Evolutionary conservation across 1,284 basidiomycete species (phyloP).

Genomic region (Stereum hirsutum): DNA sequence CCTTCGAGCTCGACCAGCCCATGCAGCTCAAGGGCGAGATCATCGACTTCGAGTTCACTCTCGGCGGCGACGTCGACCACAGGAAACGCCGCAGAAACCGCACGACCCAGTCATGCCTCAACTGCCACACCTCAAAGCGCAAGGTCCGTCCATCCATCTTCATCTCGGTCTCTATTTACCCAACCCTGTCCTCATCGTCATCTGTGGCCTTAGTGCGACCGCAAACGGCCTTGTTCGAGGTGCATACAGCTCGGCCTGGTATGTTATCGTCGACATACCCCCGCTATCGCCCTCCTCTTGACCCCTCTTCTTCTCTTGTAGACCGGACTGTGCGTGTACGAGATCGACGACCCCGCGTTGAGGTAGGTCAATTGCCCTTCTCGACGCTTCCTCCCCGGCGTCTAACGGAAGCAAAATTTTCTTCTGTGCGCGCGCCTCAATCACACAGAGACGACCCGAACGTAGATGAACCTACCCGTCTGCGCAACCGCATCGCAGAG

Average conservation of each 20-base stretch:
- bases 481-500: constrained; percentile 81
- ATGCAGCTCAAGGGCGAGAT: constrained; percentile 11
- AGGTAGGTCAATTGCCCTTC: constrained; percentile 35
- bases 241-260: constrained; percentile 79
- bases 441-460: constrained; percentile 70
- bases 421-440: too few relatives aligned
- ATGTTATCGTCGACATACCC: constrained; percentile 16
- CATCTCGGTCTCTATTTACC: constrained; percentile 2
- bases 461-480: constrained; percentile 72
- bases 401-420: not conserved
- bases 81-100: constrained; percentile 64
- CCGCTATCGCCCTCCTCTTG: constrained; percentile 1
- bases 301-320: constrained; percentile 20
- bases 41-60: constrained; percentile 11
- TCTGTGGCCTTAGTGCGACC: constrained; percentile 68
- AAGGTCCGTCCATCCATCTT: constrained; percentile 44
- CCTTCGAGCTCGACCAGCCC: constrained; percentile 6
- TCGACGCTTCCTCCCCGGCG: not conserved
- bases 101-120: constrained; percentile 82
- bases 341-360: constrained; percentile 80
- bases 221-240: constrained; percentile 78
- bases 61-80: constrained; percentile 14
- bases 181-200: constrained; percentile 12
- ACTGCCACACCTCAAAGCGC: constrained; percentile 88
- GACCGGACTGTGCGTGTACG: constrained; percentile 89